Base-by-base conservation (phyloP, 129 eudicot species). In the Flaveria sonorensis region DNA sequence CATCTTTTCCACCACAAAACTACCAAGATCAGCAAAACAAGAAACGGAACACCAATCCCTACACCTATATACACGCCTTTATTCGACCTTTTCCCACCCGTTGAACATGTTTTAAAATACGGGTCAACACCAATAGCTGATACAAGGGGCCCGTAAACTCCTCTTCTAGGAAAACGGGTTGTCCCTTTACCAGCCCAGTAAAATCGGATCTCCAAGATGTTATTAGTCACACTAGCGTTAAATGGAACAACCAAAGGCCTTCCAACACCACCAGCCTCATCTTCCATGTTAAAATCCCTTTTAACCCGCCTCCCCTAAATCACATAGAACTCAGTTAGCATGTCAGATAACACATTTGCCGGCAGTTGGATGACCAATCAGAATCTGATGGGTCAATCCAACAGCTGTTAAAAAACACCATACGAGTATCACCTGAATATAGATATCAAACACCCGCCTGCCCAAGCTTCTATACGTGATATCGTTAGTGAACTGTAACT, bases 181-280 rank as follows among this genome's bases (percentile, higher is more conserved):
- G 93, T 94, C 79, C 98, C 98, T 86, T 80, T 94, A 59, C 96
- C 89, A 62, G 89, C 92, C 92, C 92, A 94, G 60, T 91, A 79
- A 76, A 94, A 91, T 39, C 96, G 84, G 68, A 94, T 86, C 83
- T 94, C 98, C 76, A 94, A 74, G 20, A 85, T 86, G 78, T 74
- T 83, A 82, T 86, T 71, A 13, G 79, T 77, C 77, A 87, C 92
- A 19, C 82, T 87, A 61, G 77, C 88, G 56, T 85, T 87, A 68
- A 72, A 91, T 26, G 57, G 74, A 71, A 62, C 73, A 10, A 83
- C 83, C 81, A 87, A 72, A 2, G 87, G 87, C 68, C 55, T 80
- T 65, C 71, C 51, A 71, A 83, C 86, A 66, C 90, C 97, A 61
- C 80, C 68, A 45, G 96, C 90, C 81, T 77, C 93, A 13, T 81